These are phyloP conservation scores for Cercospora sesami DNA, from an alignment of 2,329 filamentous ascomycete genomes.

Conservation along the genomic window DNA sequence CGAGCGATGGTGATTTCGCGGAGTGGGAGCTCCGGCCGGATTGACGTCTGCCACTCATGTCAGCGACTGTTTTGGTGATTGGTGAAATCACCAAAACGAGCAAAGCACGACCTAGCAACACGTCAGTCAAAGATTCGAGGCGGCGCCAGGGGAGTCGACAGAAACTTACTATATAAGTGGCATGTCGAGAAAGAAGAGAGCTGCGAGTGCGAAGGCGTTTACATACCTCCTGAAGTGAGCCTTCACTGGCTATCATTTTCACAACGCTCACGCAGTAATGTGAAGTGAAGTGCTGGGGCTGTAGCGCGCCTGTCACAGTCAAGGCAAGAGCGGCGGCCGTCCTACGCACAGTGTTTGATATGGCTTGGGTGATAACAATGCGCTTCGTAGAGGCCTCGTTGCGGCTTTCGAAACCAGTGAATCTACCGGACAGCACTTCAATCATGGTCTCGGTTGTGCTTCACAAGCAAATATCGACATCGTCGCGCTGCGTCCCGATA, in stretches of 20 bases:
- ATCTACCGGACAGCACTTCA: not conserved
- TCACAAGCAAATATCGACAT: not conserved
- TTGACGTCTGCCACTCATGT: conserved; percentile 16
- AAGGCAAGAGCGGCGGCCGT: not conserved
- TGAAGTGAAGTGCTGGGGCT: not conserved
- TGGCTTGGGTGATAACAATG: not conserved
- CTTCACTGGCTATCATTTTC: not conserved
- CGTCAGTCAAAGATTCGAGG: not conserved
- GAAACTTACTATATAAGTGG: conserved; percentile 16
- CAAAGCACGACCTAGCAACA: conserved; percentile 11
- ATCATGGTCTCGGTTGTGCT: not conserved
- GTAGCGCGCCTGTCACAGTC: not conserved
- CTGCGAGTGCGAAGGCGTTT: not conserved
- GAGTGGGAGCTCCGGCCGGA: conserved; percentile 7
- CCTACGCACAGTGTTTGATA: not conserved
- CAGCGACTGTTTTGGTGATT: conserved; percentile 13
- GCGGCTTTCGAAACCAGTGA: not conserved
- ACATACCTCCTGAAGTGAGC: not conserved
- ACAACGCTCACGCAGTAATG: not conserved
- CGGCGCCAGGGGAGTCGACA: not conserved
- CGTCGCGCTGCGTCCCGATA: not conserved
- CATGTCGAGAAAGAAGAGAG: not conserved
- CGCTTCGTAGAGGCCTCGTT: not conserved
- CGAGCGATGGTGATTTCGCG: conserved; percentile 5
- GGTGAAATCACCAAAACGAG: conserved; percentile 5